Conservation (phyloP, 306 rosid genomes). For the Vigna radiata region DNA sequence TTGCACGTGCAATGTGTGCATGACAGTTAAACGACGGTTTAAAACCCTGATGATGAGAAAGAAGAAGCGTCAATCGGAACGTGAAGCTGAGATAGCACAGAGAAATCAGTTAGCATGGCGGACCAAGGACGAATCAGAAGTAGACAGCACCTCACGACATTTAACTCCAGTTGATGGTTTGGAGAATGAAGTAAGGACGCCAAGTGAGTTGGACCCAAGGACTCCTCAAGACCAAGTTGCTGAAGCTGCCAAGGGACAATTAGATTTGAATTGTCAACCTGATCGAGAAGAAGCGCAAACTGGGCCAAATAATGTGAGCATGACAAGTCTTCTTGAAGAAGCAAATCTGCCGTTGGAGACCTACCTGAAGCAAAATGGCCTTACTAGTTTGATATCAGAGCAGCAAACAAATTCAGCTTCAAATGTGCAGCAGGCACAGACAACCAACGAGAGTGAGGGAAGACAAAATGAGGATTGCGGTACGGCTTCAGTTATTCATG, state of each 20-base stretch:
- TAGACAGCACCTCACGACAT: constrained; percentile 71
- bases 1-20: constrained; percentile 93
- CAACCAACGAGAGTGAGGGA: constrained; percentile 69
- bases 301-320: constrained; percentile 63
- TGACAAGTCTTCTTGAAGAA: constrained; percentile 84
- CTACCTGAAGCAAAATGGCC: constrained; percentile 89
- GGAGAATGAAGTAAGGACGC: constrained; percentile 67
- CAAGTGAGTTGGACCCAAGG: constrained; percentile 67
- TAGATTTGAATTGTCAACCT: constrained; percentile 89
- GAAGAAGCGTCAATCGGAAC: constrained; percentile 96
- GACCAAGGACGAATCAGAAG: constrained; percentile 78
- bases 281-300: constrained; percentile 64
- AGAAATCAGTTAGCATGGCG: constrained; percentile 71
- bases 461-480: constrained; percentile 59
- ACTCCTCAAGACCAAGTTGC: constrained; percentile 68
- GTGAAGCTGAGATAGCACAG: constrained; percentile 94
- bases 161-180: constrained; percentile 67
- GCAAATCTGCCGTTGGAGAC: constrained; percentile 85
- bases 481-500: constrained; percentile 57
- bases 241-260: constrained; percentile 70
- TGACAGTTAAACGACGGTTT: constrained; percentile 95
- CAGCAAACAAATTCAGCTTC: constrained; percentile 75
- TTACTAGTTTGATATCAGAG: constrained; percentile 77
- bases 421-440: constrained; percentile 55
- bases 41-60: constrained; percentile 96